phyloP scores from a whole-genome alignment of 23 red algal species.

The Gracilaria caudata region DNA sequence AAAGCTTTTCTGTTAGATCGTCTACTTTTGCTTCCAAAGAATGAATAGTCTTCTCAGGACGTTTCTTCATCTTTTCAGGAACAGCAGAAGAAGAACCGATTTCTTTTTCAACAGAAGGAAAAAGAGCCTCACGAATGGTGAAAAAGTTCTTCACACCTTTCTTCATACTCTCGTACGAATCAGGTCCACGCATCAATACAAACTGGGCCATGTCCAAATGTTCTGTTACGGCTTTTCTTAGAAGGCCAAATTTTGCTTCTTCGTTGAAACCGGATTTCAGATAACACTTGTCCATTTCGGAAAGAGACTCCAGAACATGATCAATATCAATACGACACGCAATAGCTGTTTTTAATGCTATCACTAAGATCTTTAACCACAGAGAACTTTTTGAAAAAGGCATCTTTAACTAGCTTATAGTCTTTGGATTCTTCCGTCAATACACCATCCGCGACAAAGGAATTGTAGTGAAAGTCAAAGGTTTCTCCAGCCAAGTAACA shows the following conservation, averaged over 20 bases:
- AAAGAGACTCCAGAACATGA: background rate
- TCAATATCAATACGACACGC: background rate
- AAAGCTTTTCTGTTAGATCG: background rate
- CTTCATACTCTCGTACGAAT: background rate
- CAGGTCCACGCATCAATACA: background rate
- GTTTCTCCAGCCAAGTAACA: background rate
- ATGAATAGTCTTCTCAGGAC: background rate
- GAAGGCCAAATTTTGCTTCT: slow-evolving; percentile 8
- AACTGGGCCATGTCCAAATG: background rate
- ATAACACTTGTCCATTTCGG: background rate
- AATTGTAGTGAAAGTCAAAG: slow-evolving; percentile 8
- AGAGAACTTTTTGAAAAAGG: background rate
- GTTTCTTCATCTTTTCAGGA: background rate
- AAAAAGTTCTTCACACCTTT: background rate
- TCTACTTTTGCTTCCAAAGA: background rate
- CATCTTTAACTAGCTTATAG: background rate
- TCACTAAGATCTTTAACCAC: slow-evolving; percentile 1
- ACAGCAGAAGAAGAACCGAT: background rate
- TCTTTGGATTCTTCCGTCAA: background rate
- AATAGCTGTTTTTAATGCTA: background rate
- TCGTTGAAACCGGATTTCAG: slow-evolving; percentile 7
- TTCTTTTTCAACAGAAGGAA: background rate
- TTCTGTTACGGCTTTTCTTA: background rate
- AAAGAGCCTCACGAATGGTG: background rate
- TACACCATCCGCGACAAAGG: background rate